Conservation (phyloP, 768 basidiomycete genomes). For the Dictyophora rubrovolvata region DNA sequence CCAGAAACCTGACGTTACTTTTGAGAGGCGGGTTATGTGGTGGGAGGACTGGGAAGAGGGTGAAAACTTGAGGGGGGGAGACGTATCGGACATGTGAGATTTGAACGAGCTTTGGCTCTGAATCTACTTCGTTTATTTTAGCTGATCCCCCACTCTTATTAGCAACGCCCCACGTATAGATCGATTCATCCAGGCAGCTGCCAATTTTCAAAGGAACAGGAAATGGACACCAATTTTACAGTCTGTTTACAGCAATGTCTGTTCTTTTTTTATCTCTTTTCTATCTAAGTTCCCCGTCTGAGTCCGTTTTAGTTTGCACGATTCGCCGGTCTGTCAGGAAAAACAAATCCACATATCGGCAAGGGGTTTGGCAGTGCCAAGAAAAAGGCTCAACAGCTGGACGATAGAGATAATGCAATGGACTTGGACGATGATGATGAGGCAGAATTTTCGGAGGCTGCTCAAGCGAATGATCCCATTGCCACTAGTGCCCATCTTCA, state of each 20-base stretch:
- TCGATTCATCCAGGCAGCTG: slow-evolving; percentile 46
- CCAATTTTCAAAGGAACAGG: slow-evolving; percentile 40
- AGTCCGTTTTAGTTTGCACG: slow-evolving; percentile 40
- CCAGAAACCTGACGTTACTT: slow-evolving; percentile 11
- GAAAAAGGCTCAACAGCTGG: not conserved
- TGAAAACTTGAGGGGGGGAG: slow-evolving; percentile 37
- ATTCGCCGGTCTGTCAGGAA: slow-evolving; percentile 47
- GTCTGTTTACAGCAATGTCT: slow-evolving; percentile 58
- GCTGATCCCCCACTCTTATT: slow-evolving; percentile 6
- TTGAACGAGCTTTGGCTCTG: not conserved
- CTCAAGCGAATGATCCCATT: slow-evolving; percentile 10
- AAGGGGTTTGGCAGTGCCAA: not conserved
- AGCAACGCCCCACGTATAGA: slow-evolving; percentile 40
- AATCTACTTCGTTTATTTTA: not conserved
- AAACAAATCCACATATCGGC: slow-evolving; percentile 17
- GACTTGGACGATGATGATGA: slow-evolving; percentile 26
- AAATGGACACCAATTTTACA: slow-evolving; percentile 29
- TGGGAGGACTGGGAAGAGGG: slow-evolving; percentile 63
- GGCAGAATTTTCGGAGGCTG: slow-evolving; percentile 24
- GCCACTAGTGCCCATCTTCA: not conserved
- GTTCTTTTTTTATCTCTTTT: slow-evolving; percentile 6
- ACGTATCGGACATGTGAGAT: slow-evolving; percentile 43
- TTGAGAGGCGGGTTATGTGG: slow-evolving; percentile 31
- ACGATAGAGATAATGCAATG: slow-evolving; percentile 14
- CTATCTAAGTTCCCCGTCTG: not conserved